phyloP scores from a whole-genome alignment of 2,329 filamentous ascomycete species.

The Pyrenophora teres region DNA sequence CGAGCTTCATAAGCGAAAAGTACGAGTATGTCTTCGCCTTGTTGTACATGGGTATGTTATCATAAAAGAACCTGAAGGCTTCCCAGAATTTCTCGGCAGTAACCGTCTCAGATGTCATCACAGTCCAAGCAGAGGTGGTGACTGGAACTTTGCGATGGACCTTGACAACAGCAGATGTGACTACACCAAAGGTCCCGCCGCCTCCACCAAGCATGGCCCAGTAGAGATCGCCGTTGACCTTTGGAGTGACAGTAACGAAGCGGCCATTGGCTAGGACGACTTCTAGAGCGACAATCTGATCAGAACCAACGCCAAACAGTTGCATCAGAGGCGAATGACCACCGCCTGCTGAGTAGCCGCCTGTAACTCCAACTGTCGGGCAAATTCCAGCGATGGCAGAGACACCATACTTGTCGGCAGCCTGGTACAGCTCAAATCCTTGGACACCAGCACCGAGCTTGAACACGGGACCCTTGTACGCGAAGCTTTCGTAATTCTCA shows the following conservation, averaged over 20 bases:
- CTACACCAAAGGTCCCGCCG: slow-evolving; percentile 43
- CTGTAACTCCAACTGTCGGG: slow-evolving; percentile 57
- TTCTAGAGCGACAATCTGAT: slow-evolving; percentile 47
- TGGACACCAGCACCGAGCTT: slow-evolving; percentile 42
- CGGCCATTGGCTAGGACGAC: slow-evolving; percentile 35
- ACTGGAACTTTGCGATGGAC: slow-evolving; percentile 40
- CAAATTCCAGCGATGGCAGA: slow-evolving; percentile 45
- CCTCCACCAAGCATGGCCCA: slow-evolving; percentile 47
- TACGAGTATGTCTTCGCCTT: slow-evolving; percentile 36
- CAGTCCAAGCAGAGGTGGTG: slow-evolving; percentile 40
- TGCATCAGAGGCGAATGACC: slow-evolving; percentile 60
- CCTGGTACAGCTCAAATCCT: slow-evolving; percentile 36
- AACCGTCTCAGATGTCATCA: slow-evolving; percentile 34
- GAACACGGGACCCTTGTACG: slow-evolving; percentile 38
- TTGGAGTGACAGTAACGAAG: slow-evolving; percentile 32
- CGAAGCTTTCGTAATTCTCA: slow-evolving; percentile 28
- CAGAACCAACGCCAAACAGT: slow-evolving; percentile 47
- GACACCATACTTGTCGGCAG: slow-evolving; percentile 38
- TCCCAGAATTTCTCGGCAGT: slow-evolving; percentile 40
- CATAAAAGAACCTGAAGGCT: slow-evolving; percentile 27
- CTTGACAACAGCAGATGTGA: slow-evolving; percentile 41
- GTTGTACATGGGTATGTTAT: slow-evolving; percentile 32
- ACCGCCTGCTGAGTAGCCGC: slow-evolving; percentile 52
- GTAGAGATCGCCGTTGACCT: slow-evolving; percentile 47
- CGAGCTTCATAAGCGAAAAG: slow-evolving; percentile 31